Evolutionary conservation across 2,329 filamentous ascomycete genomes (phyloP).

Genomic region (Trichoderma aggressivum): DNA sequence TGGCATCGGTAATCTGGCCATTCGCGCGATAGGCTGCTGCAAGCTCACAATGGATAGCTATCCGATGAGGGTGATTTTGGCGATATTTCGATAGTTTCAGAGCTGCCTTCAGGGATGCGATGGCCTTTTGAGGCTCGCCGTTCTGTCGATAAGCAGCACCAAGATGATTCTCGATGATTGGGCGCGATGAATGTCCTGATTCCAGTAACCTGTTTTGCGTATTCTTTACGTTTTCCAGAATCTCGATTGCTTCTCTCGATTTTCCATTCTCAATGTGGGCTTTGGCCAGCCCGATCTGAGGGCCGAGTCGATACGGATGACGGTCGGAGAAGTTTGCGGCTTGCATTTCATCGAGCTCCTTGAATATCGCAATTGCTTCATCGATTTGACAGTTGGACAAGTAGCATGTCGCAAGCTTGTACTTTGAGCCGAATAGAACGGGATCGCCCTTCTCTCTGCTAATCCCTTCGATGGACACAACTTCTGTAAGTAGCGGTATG

Average conservation of each 20-base stretch:
- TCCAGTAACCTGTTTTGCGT: neutral
- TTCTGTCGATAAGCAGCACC: slow-evolving; percentile 8
- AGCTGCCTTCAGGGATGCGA: neutral
- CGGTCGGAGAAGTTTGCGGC: neutral
- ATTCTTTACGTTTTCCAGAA: neutral
- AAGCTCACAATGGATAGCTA: neutral
- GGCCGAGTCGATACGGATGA: slow-evolving; percentile 7
- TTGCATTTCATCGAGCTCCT: slow-evolving; percentile 4
- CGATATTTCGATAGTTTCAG: neutral
- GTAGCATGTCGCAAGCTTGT: slow-evolving; percentile 15
- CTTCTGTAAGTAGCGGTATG: slow-evolving; percentile 6
- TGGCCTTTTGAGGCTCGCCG: slow-evolving; percentile 13
- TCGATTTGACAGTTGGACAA: slow-evolving; percentile 4
- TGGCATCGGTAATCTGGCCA: slow-evolving; percentile 12
- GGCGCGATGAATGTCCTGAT: neutral
- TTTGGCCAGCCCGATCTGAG: slow-evolving; percentile 9
- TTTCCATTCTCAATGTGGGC: slow-evolving; percentile 4
- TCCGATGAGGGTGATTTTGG: neutral
- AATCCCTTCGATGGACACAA: slow-evolving; percentile 13
- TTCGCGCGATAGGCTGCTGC: neutral
- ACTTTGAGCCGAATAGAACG: slow-evolving; percentile 8
- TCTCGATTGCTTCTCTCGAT: neutral
- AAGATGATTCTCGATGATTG: neutral
- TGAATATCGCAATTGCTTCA: slow-evolving; percentile 15
- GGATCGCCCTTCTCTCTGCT: neutral